A percentile compares a stretch with the other conserved stretches of the same genome.
phyloP scores from a whole-genome alignment of 2,329 filamentous ascomycete genomes.

The Calonectria ilicicola region DNA sequence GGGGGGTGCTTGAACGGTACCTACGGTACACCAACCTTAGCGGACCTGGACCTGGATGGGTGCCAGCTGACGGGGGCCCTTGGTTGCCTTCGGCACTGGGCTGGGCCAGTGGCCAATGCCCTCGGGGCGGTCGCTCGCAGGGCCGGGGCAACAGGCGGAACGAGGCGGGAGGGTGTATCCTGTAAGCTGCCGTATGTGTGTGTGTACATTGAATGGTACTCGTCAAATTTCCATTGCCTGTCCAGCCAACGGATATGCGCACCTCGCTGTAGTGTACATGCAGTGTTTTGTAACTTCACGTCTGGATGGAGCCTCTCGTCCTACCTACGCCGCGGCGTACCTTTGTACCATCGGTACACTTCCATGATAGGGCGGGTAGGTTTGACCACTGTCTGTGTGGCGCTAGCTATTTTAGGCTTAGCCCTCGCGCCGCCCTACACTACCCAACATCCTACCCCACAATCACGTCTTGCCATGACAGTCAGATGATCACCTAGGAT shows the following conservation, averaged over 20 bases:
- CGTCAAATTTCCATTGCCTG: background rate
- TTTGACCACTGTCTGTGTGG: conserved; percentile 19
- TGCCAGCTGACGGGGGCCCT: conserved; percentile 41
- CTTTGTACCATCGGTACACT: background rate
- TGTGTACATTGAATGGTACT: background rate
- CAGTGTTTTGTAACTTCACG: background rate
- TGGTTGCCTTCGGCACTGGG: conserved; percentile 37
- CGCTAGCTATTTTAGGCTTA: background rate
- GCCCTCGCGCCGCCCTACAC: conserved; percentile 15
- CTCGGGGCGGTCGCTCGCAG: conserved; percentile 1
- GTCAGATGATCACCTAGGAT: conserved; percentile 17
- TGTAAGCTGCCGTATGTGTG: background rate
- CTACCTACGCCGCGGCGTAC: background rate
- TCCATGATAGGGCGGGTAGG: conserved; percentile 7
- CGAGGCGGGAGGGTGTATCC: background rate
- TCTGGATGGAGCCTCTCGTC: background rate
- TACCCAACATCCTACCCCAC: background rate
- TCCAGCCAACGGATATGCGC: background rate
- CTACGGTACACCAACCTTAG: conserved; percentile 5
- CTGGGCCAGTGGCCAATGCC: background rate
- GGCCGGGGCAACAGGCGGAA: background rate
- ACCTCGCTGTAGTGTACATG: background rate
- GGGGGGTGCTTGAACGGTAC: conserved; percentile 9
- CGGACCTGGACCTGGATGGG: conserved; percentile 9
- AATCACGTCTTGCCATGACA: background rate